phyloP scores from a whole-genome alignment of 1,284 basidiomycete species.

The Sporisorium sorghi region DNA sequence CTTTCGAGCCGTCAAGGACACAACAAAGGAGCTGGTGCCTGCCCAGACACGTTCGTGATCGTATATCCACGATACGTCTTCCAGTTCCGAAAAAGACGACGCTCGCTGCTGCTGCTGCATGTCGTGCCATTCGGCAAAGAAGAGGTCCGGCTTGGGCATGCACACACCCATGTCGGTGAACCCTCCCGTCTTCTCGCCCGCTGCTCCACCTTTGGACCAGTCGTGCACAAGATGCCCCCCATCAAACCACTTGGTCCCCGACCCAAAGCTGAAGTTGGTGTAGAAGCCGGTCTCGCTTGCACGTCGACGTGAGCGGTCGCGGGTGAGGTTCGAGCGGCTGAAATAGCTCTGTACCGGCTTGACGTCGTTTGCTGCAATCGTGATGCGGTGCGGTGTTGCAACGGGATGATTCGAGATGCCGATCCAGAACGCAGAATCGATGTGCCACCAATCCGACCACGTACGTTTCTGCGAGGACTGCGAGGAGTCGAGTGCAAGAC shows the following conservation, averaged over 20 bases:
- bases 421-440: conserved; percentile 49
- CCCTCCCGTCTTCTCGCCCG: conserved; percentile 8
- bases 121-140: conserved; percentile 20
- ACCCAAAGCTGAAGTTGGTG: conserved; percentile 57
- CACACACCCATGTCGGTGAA: conserved; percentile 48
- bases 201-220: neutral
- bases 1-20: neutral
- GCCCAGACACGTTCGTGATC: conserved; percentile 25
- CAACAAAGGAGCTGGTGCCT: conserved; percentile 18
- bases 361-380: neutral
- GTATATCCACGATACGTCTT: conserved; percentile 7
- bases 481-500: conserved; percentile 10
- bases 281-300: conserved; percentile 25
- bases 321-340: conserved; percentile 7
- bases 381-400: neutral
- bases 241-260: conserved; percentile 54
- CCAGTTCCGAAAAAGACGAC: neutral
- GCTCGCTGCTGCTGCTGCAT: neutral
- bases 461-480: conserved; percentile 10
- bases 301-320: conserved; percentile 1
- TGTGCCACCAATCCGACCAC: conserved; percentile 58
- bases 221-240: conserved; percentile 37
- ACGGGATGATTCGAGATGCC: neutral
- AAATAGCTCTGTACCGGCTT: conserved; percentile 29
- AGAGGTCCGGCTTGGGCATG: conserved; percentile 48